A percentile compares a stretch with the other conserved stretches of the same genome.
Evolutionary conservation across 192 early-diverging fungal genomes (phyloP).

Genomic region (Coemansia sp.): DNA sequence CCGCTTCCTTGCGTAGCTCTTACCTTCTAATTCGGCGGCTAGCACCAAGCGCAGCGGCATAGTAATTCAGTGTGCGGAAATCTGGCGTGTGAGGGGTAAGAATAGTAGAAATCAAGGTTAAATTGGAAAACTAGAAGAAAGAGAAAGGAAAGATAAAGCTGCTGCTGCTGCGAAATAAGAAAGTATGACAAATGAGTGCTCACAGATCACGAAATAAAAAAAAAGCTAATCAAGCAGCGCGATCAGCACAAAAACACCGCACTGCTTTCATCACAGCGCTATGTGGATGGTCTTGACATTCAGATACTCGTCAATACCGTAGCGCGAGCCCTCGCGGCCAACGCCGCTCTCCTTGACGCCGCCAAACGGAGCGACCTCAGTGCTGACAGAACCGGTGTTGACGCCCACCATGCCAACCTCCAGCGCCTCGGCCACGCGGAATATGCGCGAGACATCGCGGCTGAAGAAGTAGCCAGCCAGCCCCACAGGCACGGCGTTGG

Average conservation of each 20-base stretch:
- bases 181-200: not conserved
- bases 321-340: slow-evolving; percentile 59
- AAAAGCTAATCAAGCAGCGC: not conserved
- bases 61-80: not conserved
- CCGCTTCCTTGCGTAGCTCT: not conserved
- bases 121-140: not conserved
- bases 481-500: slow-evolving; percentile 74
- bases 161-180: not conserved
- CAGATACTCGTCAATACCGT: slow-evolving; percentile 55
- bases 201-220: not conserved
- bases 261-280: slow-evolving; percentile 11
- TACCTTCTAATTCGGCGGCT: slow-evolving; percentile 42
- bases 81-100: not conserved
- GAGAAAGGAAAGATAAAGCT: not conserved
- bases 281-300: slow-evolving; percentile 48
- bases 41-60: slow-evolving; percentile 33
- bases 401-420: slow-evolving; percentile 91
- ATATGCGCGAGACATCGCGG: slow-evolving; percentile 69
- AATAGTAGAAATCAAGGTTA: slow-evolving; percentile 2
- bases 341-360: slow-evolving; percentile 61
- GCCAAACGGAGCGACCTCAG: slow-evolving; percentile 62
- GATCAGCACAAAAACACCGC: not conserved
- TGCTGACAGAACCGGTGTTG: slow-evolving; percentile 68
- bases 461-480: slow-evolving; percentile 87
- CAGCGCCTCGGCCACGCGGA: slow-evolving; percentile 77